phyloP scores from a whole-genome alignment of 1,139 yeast species.

The Pichia sp. region DNA sequence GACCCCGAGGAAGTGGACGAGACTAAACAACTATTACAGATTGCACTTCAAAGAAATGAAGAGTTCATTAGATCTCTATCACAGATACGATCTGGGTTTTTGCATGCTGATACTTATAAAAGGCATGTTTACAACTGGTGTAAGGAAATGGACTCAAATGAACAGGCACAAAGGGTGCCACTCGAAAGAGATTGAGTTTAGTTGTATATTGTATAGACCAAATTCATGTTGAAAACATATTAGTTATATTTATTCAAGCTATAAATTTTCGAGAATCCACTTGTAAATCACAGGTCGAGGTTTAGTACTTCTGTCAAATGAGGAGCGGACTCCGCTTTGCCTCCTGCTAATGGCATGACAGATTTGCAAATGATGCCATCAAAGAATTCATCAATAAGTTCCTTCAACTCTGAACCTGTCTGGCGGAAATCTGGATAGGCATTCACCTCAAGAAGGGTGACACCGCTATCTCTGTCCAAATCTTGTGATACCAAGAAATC shows the following conservation, averaged over 20 bases:
- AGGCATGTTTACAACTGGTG: slow-evolving; percentile 73
- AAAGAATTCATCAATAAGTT: slow-evolving; percentile 54
- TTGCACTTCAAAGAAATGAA: slow-evolving; percentile 79
- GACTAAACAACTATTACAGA: slow-evolving; percentile 58
- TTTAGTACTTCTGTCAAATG: slow-evolving; percentile 34
- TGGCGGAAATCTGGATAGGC: slow-evolving; percentile 96
- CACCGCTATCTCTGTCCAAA: slow-evolving; percentile 28
- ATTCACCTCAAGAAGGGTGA: slow-evolving; percentile 72
- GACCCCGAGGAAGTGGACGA: slow-evolving; percentile 53
- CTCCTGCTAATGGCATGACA: slow-evolving; percentile 34
- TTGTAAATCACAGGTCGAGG: no score
- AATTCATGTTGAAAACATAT: no score
- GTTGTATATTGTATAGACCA: no score
- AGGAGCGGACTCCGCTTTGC: slow-evolving; percentile 15
- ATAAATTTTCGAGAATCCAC: no score
- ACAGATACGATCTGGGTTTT: slow-evolving; percentile 63
- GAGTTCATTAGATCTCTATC: slow-evolving; percentile 79
- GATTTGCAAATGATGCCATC: slow-evolving; percentile 37
- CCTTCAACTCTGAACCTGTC: slow-evolving; percentile 72
- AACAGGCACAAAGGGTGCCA: slow-evolving; percentile 22
- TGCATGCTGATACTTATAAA: slow-evolving; percentile 71
- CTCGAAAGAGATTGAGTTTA: no score
- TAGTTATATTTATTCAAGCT: background rate
- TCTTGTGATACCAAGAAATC: slow-evolving; percentile 71
- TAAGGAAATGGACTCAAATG: slow-evolving; percentile 73